Evolutionary conservation across 2,329 filamentous ascomycete species (phyloP).

Genomic region (Dichotomopilus funicola): DNA sequence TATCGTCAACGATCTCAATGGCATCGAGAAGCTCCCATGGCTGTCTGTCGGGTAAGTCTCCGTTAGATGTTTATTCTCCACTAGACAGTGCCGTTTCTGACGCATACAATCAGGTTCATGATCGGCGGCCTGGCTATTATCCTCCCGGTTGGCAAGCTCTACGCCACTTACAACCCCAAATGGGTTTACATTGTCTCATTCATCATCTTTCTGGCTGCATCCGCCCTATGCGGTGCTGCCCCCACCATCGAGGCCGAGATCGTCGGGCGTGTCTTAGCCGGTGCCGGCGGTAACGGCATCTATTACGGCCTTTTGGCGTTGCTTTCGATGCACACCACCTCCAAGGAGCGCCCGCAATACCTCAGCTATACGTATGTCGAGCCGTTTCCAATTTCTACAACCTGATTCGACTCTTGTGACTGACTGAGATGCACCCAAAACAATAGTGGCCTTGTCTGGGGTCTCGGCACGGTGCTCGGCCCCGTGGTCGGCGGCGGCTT

Average conservation of each 20-base stretch:
- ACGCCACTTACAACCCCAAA: background rate
- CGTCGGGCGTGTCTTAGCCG: conserved; percentile 21
- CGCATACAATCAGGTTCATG: background rate
- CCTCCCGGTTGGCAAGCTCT: background rate
- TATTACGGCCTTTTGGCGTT: conserved; percentile 8
- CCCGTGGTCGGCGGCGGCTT: background rate
- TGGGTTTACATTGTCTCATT: background rate
- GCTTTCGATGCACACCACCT: background rate
- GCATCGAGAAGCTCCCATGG: background rate
- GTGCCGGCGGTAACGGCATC: conserved; percentile 11
- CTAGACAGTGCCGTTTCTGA: background rate
- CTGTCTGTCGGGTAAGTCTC: background rate
- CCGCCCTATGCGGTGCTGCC: conserved; percentile 20
- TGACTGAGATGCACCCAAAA: background rate
- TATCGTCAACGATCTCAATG: background rate
- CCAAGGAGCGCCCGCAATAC: background rate
- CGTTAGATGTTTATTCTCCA: background rate
- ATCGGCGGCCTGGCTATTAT: background rate
- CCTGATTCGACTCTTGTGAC: background rate
- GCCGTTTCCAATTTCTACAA: background rate
- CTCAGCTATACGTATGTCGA: background rate
- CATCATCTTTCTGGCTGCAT: background rate
- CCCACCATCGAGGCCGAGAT: conserved; percentile 20
- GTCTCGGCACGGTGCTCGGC: background rate
- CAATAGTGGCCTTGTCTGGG: background rate